A percentile compares a stretch with the other conserved stretches of the same genome.
These are phyloP conservation scores for Nothomitra cinnamomea DNA, from an alignment of 2,329 filamentous ascomycete genomes.

Conservation along the genomic window DNA sequence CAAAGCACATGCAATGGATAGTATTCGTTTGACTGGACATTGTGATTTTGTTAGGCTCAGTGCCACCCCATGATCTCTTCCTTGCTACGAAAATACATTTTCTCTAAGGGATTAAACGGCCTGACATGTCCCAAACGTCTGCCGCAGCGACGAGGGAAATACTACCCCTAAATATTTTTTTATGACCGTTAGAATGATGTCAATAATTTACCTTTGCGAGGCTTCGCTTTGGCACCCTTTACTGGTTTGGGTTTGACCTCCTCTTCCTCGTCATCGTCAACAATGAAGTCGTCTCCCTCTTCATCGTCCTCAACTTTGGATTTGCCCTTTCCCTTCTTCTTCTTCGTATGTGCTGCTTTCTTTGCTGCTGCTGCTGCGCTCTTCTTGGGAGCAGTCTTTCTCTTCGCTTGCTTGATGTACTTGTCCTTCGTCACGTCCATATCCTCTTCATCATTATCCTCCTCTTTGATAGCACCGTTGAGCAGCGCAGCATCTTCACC, in stretches of 20 bases:
- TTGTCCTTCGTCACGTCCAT: constrained; percentile 87
- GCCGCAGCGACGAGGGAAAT: no score
- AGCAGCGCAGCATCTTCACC: constrained; percentile 38
- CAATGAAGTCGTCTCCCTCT: constrained; percentile 14
- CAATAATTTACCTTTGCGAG: constrained; percentile 21
- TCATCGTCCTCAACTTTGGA: constrained; percentile 18
- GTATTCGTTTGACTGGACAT: no score
- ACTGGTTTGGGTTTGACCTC: constrained; percentile 38
- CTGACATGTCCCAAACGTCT: no score
- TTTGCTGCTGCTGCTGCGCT: neutral
- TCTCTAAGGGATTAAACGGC: no score
- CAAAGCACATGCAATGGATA: no score
- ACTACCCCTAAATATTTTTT: no score
- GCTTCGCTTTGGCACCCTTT: constrained; percentile 17
- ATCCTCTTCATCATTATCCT: constrained; percentile 54
- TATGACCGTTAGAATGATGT: neutral
- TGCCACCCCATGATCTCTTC: no score
- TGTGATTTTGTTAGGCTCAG: no score
- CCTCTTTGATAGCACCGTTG: constrained; percentile 29
- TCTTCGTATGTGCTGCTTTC: constrained; percentile 14
- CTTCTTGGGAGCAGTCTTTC: constrained; percentile 36
- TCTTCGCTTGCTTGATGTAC: constrained; percentile 84
- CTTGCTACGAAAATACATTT: no score
- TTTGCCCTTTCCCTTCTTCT: constrained; percentile 26
- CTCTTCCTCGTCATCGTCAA: constrained; percentile 29